These are phyloP conservation scores for Magnusiomyces suaveolens DNA, from an alignment of 1,139 yeast genomes.

Conservation along the genomic window DNA sequence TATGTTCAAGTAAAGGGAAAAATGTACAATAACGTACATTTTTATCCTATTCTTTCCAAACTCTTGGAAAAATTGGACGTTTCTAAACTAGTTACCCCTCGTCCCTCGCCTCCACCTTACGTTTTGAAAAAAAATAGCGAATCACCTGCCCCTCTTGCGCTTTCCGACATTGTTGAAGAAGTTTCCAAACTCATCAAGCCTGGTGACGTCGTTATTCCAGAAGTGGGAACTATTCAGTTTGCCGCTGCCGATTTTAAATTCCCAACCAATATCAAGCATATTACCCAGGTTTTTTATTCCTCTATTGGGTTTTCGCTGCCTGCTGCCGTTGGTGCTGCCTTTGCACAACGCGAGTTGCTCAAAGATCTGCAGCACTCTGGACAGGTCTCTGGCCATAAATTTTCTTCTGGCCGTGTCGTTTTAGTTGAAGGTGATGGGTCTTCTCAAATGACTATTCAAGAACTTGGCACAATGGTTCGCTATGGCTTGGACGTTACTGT, in stretches of 20 bases:
- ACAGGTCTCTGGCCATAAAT: constrained; percentile 9
- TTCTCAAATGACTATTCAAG: constrained; percentile 78
- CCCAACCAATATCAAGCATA: constrained; percentile 42
- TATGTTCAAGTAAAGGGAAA: constrained; percentile 40
- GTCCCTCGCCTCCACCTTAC: constrained; percentile 16
- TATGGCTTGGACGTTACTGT: constrained; percentile 53
- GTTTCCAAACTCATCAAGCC: constrained; percentile 38
- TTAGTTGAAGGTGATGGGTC: constrained; percentile 84
- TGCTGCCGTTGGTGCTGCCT: constrained; percentile 67
- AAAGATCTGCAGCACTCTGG: neutral
- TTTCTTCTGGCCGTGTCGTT: constrained; percentile 44
- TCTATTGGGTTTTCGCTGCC: constrained; percentile 86
- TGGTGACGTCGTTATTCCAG: constrained; percentile 59
- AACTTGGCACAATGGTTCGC: constrained; percentile 58
- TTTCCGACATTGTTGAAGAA: constrained; percentile 29
- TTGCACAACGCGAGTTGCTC: constrained; percentile 49
- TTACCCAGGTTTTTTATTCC: constrained; percentile 64
- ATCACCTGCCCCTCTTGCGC: constrained; percentile 30
- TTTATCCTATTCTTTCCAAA: constrained; percentile 40
- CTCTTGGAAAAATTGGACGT: constrained; percentile 33
- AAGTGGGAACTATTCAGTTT: constrained; percentile 72
- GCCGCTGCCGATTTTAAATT: constrained; percentile 54
- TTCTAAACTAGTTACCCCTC: constrained; percentile 26
- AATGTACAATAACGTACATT: constrained; percentile 33
- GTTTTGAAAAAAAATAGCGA: constrained; percentile 13